These are phyloP conservation scores for Suillus americanus DNA, from an alignment of 768 basidiomycete genomes.

Conservation along the genomic window DNA sequence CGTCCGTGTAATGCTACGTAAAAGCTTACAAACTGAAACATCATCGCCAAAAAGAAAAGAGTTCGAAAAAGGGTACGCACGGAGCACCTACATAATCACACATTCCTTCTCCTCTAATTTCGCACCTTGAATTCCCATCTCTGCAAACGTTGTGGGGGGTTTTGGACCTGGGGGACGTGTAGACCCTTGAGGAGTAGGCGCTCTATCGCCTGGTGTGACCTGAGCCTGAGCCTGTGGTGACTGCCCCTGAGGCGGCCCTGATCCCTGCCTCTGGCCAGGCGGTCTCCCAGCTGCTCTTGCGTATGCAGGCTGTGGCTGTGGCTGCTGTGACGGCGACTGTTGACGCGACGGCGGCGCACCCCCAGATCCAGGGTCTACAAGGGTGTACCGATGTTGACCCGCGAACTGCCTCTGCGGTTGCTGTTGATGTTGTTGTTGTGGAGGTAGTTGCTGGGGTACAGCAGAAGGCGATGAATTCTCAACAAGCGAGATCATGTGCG, in stretches of 20 bases:
- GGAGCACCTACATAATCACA: slow-evolving; percentile 66
- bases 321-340: slow-evolving; percentile 17
- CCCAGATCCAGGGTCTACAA: slow-evolving; percentile 40
- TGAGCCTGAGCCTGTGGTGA: slow-evolving; percentile 15
- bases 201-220: slow-evolving; percentile 4
- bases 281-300: slow-evolving; percentile 31
- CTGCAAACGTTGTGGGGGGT: slow-evolving; percentile 80
- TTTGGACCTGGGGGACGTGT: slow-evolving; percentile 13
- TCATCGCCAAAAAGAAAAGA: not conserved
- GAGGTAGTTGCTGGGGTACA: slow-evolving; percentile 7
- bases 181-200: slow-evolving; percentile 8
- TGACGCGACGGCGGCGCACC: slow-evolving; percentile 16
- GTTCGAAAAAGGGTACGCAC: not conserved
- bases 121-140: slow-evolving; percentile 87
- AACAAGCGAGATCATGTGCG: slow-evolving; percentile 13
- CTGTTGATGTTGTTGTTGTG: not conserved
- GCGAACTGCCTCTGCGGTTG: slow-evolving; percentile 28
- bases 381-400: slow-evolving; percentile 45
- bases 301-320: slow-evolving; percentile 13
- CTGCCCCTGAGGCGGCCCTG: slow-evolving; percentile 11
- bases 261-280: slow-evolving; percentile 27
- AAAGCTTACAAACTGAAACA: not conserved
- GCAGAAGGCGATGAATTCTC: slow-evolving; percentile 12
- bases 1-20: not conserved
- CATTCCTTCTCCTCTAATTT: slow-evolving; percentile 84